Base-by-base conservation (phyloP, 2,329 filamentous ascomycete genomes). In the Chalaropsis ovoidea region DNA sequence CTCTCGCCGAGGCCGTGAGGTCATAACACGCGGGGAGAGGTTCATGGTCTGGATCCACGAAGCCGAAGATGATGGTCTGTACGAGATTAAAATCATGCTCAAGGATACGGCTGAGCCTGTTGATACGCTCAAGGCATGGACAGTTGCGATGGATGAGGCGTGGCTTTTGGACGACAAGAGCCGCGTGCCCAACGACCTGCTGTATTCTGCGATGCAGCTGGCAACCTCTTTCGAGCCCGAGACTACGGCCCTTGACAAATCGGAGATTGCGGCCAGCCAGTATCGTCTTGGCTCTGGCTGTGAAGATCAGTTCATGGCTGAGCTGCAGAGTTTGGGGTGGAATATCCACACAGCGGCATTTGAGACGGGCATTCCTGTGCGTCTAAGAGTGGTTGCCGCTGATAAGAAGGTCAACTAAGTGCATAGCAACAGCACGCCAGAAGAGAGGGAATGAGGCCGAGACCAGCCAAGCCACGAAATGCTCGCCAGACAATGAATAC, bases 71-170 rank as follows among this genome's bases (percentile, higher is more conserved):
- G 63, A 66, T 2, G 62, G 62, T 6, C 64, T 70, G n/a, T 71
- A 67, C 0, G 70, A 69, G 2, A 74, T 77, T 69, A 74, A 73
- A 54, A 72, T 77, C 52, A 69, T 77, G 24, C 72, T 77, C 10
- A 75, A 72, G 70, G 69, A 72, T 7, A 71, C 70, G 0, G 70
- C 72, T 0, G 67, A 69, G 19, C 70, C 74, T 0, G 60, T 68
- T 1, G 71, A 77, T 41, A 72, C 71, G 13, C 70, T 77, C 1
- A 68, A 70, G 19, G 74, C 74, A 0, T 78, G 76, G 76, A 75
- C 75, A 43, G 70, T 69, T 66, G 74, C 74, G 19, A 70, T 77
- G 71, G 73, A 76, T 54, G 71, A 74, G 17, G 74, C 75, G 1
- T 76, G 74, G 74, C 64, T 70, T 1, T 72, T 73, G 71, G 67